Evolutionary conservation across 495 filamentous ascomycete species (phyloP).

Genomic region (Neurospora sp.): DNA sequence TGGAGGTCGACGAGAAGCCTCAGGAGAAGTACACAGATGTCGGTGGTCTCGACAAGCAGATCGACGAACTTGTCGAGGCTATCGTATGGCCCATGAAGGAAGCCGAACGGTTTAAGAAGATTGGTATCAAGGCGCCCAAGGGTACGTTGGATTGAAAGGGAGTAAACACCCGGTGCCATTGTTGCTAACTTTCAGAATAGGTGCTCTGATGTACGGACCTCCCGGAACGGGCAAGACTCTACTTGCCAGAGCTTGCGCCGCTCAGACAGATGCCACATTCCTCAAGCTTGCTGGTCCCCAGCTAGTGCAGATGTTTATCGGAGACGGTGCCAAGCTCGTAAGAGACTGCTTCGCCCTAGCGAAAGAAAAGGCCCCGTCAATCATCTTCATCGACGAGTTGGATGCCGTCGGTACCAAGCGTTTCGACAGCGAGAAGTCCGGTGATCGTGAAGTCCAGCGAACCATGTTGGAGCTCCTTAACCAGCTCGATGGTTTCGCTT

Average conservation of each 20-base stretch:
- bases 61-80: conserved; percentile 98
- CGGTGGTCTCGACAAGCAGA: conserved; percentile 96
- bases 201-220: conserved; percentile 96
- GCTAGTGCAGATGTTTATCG: conserved; percentile 99
- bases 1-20: conserved; percentile 99
- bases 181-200: conserved; percentile 30
- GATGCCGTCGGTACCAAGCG: conserved; percentile 97
- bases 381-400: conserved; percentile 99
- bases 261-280: conserved; percentile 97
- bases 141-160: conserved; percentile 42
- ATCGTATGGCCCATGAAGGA: conserved; percentile 99
- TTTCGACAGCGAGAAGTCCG: conserved; percentile 97
- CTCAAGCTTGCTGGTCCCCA: conserved; percentile 97
- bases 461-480: conserved; percentile 99
- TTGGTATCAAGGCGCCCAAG: conserved; percentile 99
- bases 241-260: conserved; percentile 90
- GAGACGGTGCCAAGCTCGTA: conserved; percentile 95
- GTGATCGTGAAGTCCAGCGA: conserved; percentile 95
- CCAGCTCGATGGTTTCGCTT: conserved; percentile 96
- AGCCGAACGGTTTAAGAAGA: conserved; percentile 97
- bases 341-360: conserved; percentile 95
- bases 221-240: conserved; percentile 97
- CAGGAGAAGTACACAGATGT: conserved; percentile 99
- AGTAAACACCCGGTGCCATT: background rate
- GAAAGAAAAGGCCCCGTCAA: conserved; percentile 96